phyloP scores from a whole-genome alignment of 257 asterid genomes.

The Scutellaria barbata region DNA sequence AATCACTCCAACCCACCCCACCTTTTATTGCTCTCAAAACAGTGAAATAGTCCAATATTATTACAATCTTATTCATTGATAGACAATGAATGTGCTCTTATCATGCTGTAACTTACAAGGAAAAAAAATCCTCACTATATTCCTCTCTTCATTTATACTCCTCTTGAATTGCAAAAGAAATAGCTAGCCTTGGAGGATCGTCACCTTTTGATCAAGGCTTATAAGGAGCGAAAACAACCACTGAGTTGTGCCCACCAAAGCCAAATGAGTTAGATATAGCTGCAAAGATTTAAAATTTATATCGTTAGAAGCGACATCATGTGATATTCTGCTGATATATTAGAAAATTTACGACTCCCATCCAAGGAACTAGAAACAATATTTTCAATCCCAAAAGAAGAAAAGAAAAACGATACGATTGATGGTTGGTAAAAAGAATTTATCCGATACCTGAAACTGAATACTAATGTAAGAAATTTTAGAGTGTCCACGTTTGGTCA shows the following conservation, averaged over 20 bases:
- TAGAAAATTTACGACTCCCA: too few species aligned
- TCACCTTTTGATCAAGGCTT: conserved; percentile 39
- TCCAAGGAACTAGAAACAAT: too few species aligned
- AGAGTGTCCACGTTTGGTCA: not conserved
- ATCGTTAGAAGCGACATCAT: conserved; percentile 15
- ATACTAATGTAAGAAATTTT: not conserved
- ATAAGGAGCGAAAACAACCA: conserved; percentile 77
- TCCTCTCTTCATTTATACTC: not conserved
- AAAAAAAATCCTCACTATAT: not conserved
- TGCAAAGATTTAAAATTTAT: conserved; percentile 29
- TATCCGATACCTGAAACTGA: conserved; percentile 15
- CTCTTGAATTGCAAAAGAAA: not conserved
- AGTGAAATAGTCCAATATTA: not conserved
- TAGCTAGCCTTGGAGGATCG: not conserved
- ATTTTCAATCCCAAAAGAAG: too few species aligned
- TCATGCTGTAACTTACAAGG: not conserved
- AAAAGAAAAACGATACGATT: too few species aligned
- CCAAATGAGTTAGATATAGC: conserved; percentile 80
- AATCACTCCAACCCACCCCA: not conserved
- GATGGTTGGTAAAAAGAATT: too few species aligned
- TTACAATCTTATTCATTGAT: conserved; percentile 2
- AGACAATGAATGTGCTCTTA: conserved; percentile 1
- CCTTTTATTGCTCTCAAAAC: not conserved
- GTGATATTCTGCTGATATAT: not conserved
- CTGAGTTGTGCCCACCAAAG: conserved; percentile 73